phyloP scores from a whole-genome alignment of 805 yeast genomes.

The Wickerhamomyces canadensis region DNA sequence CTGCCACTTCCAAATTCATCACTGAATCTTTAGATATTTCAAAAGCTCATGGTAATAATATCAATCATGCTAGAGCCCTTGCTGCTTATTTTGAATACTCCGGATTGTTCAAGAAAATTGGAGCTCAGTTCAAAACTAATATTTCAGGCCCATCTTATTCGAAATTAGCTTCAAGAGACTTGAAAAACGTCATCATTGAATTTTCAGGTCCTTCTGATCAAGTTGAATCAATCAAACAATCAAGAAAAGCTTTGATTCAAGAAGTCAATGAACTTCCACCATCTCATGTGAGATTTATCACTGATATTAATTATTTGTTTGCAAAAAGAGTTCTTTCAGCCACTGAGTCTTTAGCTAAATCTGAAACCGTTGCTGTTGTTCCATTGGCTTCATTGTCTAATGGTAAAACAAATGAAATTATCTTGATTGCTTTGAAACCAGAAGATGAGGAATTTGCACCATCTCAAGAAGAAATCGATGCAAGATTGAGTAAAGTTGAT shows the following conservation, averaged over 20 bases:
- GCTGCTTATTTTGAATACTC: constrained; percentile 59
- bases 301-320: constrained; percentile 65
- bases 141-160: constrained; percentile 42
- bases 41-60: constrained; percentile 80
- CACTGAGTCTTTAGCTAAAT: constrained; percentile 37
- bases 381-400: constrained; percentile 48
- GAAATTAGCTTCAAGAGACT: constrained; percentile 35
- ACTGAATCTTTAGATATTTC: constrained; percentile 76
- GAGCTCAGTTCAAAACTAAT: constrained; percentile 36
- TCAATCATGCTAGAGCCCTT: constrained; percentile 69
- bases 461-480: constrained; percentile 50
- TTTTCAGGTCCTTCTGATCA: constrained; percentile 49
- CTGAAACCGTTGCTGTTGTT: constrained; percentile 48
- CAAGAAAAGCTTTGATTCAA: constrained; percentile 68
- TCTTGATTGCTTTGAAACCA: constrained; percentile 46
- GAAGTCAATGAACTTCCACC: constrained; percentile 73
- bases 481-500: constrained; percentile 49
- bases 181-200: constrained; percentile 49
- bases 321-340: constrained; percentile 37
- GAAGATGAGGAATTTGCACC: constrained; percentile 69
- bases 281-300: constrained; percentile 46
- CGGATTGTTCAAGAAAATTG: constrained; percentile 40
- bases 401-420: constrained; percentile 36
- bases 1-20: constrained; percentile 50
- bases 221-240: constrained; percentile 47